Percentiles rank a stretch among this genome's conserved stretches.
These are phyloP conservation scores for Pistacia atlantica DNA, from an alignment of 345 rosid species.

Conservation along the genomic window DNA sequence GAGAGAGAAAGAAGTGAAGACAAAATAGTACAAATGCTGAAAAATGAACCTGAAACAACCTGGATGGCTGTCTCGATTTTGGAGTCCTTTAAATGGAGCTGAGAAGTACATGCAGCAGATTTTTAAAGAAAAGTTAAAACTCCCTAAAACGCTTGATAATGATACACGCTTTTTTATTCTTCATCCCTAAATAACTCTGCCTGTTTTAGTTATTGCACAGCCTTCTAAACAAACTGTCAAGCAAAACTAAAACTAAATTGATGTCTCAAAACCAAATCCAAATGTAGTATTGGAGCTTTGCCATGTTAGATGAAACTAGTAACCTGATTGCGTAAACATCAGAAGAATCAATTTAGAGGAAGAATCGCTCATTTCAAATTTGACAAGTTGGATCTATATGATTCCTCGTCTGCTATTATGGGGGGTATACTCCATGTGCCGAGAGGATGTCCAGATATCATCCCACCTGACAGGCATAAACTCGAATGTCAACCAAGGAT, in stretches of 20 bases:
- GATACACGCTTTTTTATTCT: background rate
- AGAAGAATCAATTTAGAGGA: background rate
- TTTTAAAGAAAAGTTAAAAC: too few species aligned
- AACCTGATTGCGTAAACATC: background rate
- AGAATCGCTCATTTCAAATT: slow-evolving; percentile 1
- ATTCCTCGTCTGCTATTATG: slow-evolving; percentile 62
- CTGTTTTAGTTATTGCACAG: too few species aligned
- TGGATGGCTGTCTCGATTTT: too few species aligned
- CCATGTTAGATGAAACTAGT: background rate
- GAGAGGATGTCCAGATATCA: slow-evolving; percentile 52
- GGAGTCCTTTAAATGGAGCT: too few species aligned
- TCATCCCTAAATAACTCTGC: background rate
- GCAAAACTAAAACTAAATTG: background rate
- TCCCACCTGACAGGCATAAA: slow-evolving; percentile 54
- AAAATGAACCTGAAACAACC: too few species aligned
- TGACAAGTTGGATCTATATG: slow-evolving; percentile 35
- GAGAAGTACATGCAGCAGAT: too few species aligned
- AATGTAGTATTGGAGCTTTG: background rate
- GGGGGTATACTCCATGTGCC: slow-evolving; percentile 85
- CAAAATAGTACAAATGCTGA: too few species aligned
- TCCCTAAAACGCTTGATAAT: too few species aligned
- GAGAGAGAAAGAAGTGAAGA: too few species aligned
- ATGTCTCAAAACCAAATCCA: background rate
- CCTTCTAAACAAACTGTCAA: background rate
- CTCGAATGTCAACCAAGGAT: background rate